Conservation (phyloP, 2,329 filamentous ascomycete species). For the Cadophora malorum region DNA sequence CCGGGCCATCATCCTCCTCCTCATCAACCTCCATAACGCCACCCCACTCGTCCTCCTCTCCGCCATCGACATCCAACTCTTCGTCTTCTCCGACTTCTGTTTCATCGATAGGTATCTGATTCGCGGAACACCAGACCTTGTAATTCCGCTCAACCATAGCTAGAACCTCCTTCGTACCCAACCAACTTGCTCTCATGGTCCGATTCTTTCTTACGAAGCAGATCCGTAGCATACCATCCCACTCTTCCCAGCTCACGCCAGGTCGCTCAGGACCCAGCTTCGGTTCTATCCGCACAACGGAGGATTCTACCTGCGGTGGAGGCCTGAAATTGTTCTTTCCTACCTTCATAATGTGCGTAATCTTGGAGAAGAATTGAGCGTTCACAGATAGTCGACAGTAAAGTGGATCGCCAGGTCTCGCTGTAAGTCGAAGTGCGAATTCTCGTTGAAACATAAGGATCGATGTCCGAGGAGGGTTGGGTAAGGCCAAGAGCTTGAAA, state of each 20-base stretch:
- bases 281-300: conserved; percentile 87
- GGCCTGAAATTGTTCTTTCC: conserved; percentile 97
- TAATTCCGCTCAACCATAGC: conserved; percentile 88
- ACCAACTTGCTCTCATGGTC: conserved; percentile 81
- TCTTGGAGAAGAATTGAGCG: conserved; percentile 87
- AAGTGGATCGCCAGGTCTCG: conserved; percentile 84
- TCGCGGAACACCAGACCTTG: conserved; percentile 86
- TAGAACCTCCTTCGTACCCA: conserved; percentile 81
- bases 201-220: conserved; percentile 91
- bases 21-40: conserved; percentile 59
- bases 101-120: conserved; percentile 80
- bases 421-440: conserved; percentile 89
- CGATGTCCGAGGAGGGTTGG: conserved; percentile 80
- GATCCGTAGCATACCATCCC: conserved; percentile 86
- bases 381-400: conserved; percentile 94
- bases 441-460: conserved; percentile 98
- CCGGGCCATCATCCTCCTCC: conserved; percentile 75
- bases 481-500: conserved; percentile 82
- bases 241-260: conserved; percentile 91
- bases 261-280: conserved; percentile 79
- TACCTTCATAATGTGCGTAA: conserved; percentile 84
- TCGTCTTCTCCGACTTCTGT: conserved; percentile 53
- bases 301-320: conserved; percentile 89
- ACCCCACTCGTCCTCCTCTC: conserved; percentile 56
- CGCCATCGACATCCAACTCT: conserved; percentile 55